Percentiles rank a stretch among this genome's conserved stretches.
Conservation (phyloP, 1,139 yeast species). For the Sugiyamaella sp. region DNA sequence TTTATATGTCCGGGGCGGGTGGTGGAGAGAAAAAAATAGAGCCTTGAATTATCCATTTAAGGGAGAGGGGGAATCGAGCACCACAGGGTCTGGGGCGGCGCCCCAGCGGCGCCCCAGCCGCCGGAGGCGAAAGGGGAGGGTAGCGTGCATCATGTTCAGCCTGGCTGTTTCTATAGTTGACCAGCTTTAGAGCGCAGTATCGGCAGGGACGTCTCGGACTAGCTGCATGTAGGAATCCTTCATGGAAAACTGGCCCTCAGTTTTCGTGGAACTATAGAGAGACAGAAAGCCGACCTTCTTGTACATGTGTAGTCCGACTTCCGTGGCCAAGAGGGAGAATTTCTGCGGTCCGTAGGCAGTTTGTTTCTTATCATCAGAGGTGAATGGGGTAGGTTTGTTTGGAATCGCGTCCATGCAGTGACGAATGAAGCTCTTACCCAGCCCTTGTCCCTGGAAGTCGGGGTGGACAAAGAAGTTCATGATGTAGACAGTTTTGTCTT, state of each 20-base stretch:
- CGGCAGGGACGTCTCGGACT: not conserved
- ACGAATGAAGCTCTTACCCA: slow-evolving; percentile 12
- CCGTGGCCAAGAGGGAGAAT: slow-evolving; percentile 15
- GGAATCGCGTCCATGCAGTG: slow-evolving; percentile 16
- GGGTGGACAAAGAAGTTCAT: slow-evolving; percentile 18
- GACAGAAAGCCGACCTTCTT: slow-evolving; percentile 16
- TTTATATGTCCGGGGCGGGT: too few species aligned
- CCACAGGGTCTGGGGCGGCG: too few species aligned
- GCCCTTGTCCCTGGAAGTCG: slow-evolving; percentile 18
- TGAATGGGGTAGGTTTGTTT: slow-evolving; percentile 15
- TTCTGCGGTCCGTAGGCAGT: slow-evolving; percentile 22
- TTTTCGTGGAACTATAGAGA: not conserved
- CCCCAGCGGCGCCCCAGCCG: too few species aligned
- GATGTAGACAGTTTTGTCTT: slow-evolving; percentile 8
- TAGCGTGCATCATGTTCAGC: not conserved
- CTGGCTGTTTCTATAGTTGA: not conserved
- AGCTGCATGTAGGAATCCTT: not conserved
- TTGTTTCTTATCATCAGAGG: slow-evolving; percentile 10
- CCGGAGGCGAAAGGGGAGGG: too few species aligned
- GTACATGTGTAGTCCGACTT: slow-evolving; percentile 18
- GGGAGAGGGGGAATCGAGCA: too few species aligned
- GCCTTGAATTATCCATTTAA: too few species aligned
- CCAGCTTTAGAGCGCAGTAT: not conserved
- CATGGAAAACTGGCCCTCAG: not conserved
- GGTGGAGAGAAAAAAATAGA: too few species aligned